Evolutionary conservation across 306 rosid genomes (phyloP), one percentile per base, ranked within the genome.

Genomic region (Vicia sativa): DNA sequence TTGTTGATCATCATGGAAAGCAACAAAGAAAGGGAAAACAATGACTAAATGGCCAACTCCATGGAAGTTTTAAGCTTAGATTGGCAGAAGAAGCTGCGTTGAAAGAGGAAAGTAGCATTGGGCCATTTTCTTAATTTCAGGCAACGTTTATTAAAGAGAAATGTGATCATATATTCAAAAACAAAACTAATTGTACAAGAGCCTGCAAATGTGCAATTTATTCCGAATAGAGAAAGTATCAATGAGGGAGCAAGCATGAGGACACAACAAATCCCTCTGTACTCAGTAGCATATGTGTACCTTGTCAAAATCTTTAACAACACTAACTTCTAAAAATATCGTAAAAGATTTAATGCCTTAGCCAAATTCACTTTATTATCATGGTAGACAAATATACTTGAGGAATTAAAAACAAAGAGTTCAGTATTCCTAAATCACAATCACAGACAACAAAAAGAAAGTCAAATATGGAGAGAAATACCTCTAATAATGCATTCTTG

Each of bases 261-360:
- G n/a, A n/a, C n/a, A n/a, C n/a, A n/a, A 37, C 28, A 57, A n/a
- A 25, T 4, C 56, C 46, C 4, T 71, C 7, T 42, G 3, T 11
- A 49, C 37, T 13, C 54, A 21, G 56, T 41, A 26, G 62, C 42
- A 53, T 28, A 48, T 42, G 67, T 63, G 26, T 84, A 89, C 96
- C 85, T 92, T 89, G 82, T 89, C 98, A 77, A 92, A 87, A 79
- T 89, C 98, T 76, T 92, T 92, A 65, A 84, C 96, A 78, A 92
- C 88, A 74, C 87, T 89, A 76, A 96, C 96, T 84, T 89, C 98
- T 45, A 86, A n/a, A 42, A 96, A 89, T n/a, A n/a, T n/a, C n/a
- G n/a, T n/a, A n/a, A n/a, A n/a, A n/a, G n/a, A n/a, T n/a, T n/a
- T n/a, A n/a, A n/a, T n/a, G n/a, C n/a, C n/a, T n/a, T n/a, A n/a